Evolutionary conservation across 306 rosid species (phyloP).

Genomic region (Dalbergia cochinchinensis): DNA sequence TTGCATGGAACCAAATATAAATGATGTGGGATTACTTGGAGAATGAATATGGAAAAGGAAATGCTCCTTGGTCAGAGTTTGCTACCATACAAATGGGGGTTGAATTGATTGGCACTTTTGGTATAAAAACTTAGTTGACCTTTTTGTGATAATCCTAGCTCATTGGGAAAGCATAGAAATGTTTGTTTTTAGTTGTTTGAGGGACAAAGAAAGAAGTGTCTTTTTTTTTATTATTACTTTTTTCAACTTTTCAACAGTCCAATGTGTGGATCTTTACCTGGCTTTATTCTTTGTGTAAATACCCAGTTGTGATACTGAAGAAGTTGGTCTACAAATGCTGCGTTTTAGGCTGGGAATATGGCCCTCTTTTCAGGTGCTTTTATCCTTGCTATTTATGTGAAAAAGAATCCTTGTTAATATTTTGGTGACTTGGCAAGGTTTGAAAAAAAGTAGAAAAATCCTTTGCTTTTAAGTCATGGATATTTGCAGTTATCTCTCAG

Average conservation of each 20-base stretch:
- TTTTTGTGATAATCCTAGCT: conserved; percentile 49
- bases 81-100: conserved; percentile 42
- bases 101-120: conserved; percentile 43
- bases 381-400: neutral
- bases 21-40: conserved; percentile 50
- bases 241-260: conserved; percentile 35
- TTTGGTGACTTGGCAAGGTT: too few relatives aligned
- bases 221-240: neutral
- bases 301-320: conserved; percentile 49
- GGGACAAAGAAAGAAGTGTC: conserved; percentile 51
- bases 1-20: conserved; percentile 36
- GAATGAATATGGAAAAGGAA: conserved; percentile 37
- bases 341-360: conserved; percentile 27
- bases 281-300: conserved; percentile 70
- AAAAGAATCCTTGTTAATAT: neutral
- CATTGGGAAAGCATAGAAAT: conserved; percentile 53
- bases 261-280: conserved; percentile 50
- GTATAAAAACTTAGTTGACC: conserved; percentile 41
- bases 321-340: conserved; percentile 28
- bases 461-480: neutral
- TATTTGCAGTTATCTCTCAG: neutral
- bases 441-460: too few relatives aligned
- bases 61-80: conserved; percentile 38
- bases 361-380: neutral
- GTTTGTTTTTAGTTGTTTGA: conserved; percentile 67